Evolutionary conservation across 345 rosid species (phyloP), one percentile per base, ranked within the genome.

Genomic region (Firmiana major): DNA sequence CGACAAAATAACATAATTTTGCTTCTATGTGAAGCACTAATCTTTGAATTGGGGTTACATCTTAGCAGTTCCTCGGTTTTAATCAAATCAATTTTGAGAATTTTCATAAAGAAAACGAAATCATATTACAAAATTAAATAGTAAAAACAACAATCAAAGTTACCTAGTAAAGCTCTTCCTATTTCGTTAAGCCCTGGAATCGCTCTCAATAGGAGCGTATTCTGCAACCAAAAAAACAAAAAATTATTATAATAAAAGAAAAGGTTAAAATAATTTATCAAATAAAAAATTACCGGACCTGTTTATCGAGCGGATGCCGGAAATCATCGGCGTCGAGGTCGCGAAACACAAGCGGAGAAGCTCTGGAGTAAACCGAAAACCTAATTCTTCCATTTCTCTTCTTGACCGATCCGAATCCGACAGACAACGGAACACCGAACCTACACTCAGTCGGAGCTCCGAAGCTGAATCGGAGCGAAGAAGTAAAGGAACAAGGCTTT

Each of bases 311-410:
- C 78, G 97, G 97, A 79, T 93, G 99, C 16, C 98, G 86, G 64
- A 95, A 93, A 85, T 93, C 99, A 86, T 95, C 99, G 26, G 98
- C 98, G 63, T 95, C 98, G 62, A 95, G 99, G 66, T 92, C 85
- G 57, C 91, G 91, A 79, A 96, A 91, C 80, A 89, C 87, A 26
- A 84, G 83, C 51, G 89, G 85, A 66, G 89, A 83, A 31, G 90
- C 93, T 87, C 91, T 84, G 81, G 89, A 86, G 63, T 19, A 49
- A 76, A 82, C 79, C 46, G 88, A 81, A 76, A 75, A 78, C 81
- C 81, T 77, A 73, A 79, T 59, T 68, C 89, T 71, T 40, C 80
- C 79, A 36, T 51, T 75, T 28, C 70, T 75, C 82, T 74, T 86
- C 59, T 79, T 84, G 19, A 69, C 62, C 34, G 85, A n/a, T 12